These are phyloP conservation scores for Pythium phragmiticola DNA, from an alignment of 352 stramenopile species.

Conservation along the genomic window DNA sequence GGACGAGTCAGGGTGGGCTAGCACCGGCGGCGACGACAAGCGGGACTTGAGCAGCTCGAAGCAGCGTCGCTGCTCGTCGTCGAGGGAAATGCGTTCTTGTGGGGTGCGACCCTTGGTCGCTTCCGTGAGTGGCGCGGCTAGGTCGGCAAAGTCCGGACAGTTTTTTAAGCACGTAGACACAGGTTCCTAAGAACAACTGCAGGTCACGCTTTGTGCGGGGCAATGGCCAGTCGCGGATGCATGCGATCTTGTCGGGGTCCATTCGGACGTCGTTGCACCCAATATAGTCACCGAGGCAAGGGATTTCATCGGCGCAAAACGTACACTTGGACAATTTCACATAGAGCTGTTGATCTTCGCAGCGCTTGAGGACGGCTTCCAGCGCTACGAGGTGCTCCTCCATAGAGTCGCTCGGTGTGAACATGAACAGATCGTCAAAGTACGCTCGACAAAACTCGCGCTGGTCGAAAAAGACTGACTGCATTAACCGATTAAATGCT, in stretches of 20 bases:
- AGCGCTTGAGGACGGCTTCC: conserved; percentile 16
- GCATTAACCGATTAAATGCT: conserved; percentile 28
- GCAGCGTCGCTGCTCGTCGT: conserved; percentile 2
- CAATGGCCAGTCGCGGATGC: conserved; percentile 17
- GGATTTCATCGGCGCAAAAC: conserved; percentile 28
- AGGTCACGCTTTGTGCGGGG: conserved; percentile 16
- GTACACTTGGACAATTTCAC: conserved; percentile 31
- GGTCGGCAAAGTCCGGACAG: conserved; percentile 19
- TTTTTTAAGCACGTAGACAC: conserved; percentile 23
- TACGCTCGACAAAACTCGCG: conserved; percentile 17
- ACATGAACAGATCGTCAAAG: conserved; percentile 35
- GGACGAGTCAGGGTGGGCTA: conserved; percentile 8
- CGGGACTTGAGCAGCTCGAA: conserved; percentile 13
- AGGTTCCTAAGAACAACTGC: conserved; percentile 16
- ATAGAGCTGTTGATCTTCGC: conserved; percentile 24
- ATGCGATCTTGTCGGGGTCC: conserved; percentile 19
- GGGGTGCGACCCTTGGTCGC: background rate
- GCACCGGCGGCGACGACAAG: background rate
- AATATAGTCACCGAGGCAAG: conserved; percentile 31
- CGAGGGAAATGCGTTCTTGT: conserved; percentile 3
- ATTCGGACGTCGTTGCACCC: conserved; percentile 16
- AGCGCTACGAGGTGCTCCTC: conserved; percentile 22
- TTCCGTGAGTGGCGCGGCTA: conserved; percentile 10
- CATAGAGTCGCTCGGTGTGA: conserved; percentile 11
- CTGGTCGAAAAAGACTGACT: conserved; percentile 18